phyloP scores from a whole-genome alignment of 192 early-diverging fungal genomes.

The Helicostylum pulchrum region DNA sequence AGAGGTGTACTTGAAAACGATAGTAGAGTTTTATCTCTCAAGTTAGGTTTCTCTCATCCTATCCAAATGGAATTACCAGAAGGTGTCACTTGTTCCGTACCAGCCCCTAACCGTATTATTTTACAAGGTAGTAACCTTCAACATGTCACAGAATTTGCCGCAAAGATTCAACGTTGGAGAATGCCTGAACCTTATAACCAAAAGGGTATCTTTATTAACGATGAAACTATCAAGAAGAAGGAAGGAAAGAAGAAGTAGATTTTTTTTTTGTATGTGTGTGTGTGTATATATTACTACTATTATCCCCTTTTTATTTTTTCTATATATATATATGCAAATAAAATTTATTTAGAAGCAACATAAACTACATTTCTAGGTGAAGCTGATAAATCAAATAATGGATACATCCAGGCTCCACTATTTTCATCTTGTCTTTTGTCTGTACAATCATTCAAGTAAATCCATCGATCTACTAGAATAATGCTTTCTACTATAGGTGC shows the following conservation, averaged over 20 bases:
- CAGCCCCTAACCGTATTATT: constrained; percentile 80
- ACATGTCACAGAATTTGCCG: constrained; percentile 86
- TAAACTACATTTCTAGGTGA: constrained; percentile 67
- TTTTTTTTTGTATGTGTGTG: not conserved
- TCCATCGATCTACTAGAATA: constrained; percentile 73
- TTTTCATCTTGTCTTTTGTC: not conserved
- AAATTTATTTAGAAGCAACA: constrained; percentile 34
- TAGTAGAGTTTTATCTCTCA: constrained; percentile 61
- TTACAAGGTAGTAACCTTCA: constrained; percentile 77
- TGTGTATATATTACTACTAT: not conserved
- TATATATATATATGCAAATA: no score
- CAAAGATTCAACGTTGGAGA: constrained; percentile 85
- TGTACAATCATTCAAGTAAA: constrained; percentile 58
- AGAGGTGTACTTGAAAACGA: constrained; percentile 76
- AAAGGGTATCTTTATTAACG: constrained; percentile 98
- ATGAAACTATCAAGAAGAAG: constrained; percentile 99
- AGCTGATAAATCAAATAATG: constrained; percentile 59
- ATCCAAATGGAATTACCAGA: constrained; percentile 76
- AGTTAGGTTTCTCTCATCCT: constrained; percentile 88
- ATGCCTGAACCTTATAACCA: constrained; percentile 98
- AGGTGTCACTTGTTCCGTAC: constrained; percentile 70
- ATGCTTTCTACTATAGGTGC: constrained; percentile 74
- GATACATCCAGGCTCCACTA: constrained; percentile 47
- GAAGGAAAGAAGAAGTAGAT: constrained; percentile 90
- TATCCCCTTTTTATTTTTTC: no score